These are phyloP conservation scores for Mycena metata DNA, from an alignment of 768 basidiomycete genomes.

Conservation along the genomic window DNA sequence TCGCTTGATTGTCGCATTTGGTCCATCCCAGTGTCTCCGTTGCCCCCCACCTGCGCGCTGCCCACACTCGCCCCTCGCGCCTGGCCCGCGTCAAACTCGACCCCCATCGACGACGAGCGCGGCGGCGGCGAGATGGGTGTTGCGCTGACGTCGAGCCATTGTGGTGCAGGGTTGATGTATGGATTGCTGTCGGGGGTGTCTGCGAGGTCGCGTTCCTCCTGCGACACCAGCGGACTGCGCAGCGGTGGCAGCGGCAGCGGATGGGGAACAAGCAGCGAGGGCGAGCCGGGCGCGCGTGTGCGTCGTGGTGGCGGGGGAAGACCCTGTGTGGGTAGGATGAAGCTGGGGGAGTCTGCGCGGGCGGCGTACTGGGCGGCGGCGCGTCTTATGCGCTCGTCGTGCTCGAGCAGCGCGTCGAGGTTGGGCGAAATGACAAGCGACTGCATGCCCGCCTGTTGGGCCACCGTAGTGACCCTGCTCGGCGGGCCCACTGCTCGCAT, in stretches of 20 bases:
- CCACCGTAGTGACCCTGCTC: background rate
- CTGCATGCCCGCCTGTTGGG: background rate
- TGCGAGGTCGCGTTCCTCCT: constrained; percentile 25
- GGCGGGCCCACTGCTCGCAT: background rate
- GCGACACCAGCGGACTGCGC: constrained; percentile 18
- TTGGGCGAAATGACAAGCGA: constrained; percentile 69
- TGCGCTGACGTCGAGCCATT: constrained; percentile 40
- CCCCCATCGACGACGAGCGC: constrained; percentile 29
- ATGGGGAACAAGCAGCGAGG: background rate
- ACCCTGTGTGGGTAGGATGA: constrained; percentile 32
- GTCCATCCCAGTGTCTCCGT: background rate
- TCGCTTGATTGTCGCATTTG: constrained; percentile 4
- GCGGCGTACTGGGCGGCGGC: constrained; percentile 11
- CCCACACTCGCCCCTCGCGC: background rate
- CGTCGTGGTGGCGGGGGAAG: constrained; percentile 52
- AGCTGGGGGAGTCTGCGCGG: no score
- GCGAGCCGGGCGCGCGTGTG: constrained; percentile 24
- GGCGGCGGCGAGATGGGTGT: constrained; percentile 31
- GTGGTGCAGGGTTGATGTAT: constrained; percentile 62
- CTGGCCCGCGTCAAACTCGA: background rate
- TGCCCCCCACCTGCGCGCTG: background rate
- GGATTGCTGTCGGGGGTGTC: constrained; percentile 51
- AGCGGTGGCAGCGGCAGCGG: background rate
- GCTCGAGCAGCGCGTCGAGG: constrained; percentile 70
- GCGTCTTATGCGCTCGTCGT: constrained; percentile 64